Evolutionary conservation across 2,329 filamentous ascomycete genomes (phyloP).

Genomic region (Diaporthe longicolla): DNA sequence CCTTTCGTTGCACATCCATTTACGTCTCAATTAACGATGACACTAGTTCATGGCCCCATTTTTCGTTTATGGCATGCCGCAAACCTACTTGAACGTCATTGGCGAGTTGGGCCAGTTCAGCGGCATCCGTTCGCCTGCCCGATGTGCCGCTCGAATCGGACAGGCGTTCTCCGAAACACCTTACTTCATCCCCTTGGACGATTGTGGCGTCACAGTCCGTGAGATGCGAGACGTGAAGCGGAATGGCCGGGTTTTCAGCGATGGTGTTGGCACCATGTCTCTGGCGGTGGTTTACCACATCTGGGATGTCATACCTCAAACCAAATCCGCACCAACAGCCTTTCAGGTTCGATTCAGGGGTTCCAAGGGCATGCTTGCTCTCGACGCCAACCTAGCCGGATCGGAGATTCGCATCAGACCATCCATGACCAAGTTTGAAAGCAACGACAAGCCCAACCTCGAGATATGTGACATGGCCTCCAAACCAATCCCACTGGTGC

Average conservation of each 20-base stretch:
- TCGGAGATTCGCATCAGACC: conserved; percentile 72
- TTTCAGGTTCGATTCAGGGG: conserved; percentile 83
- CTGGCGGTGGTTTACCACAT: conserved; percentile 70
- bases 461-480: conserved; percentile 81
- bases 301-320: conserved; percentile 66
- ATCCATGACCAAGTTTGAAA: conserved; percentile 86
- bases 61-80: conserved; percentile 48
- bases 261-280: conserved; percentile 85
- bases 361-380: conserved; percentile 83
- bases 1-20: rapidly evolving
- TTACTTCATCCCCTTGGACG: conserved; percentile 67
- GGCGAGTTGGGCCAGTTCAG: conserved; percentile 64
- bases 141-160: conserved; percentile 71
- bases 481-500: conserved; percentile 75
- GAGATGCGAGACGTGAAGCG: conserved; percentile 65
- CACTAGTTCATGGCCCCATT: conserved; percentile 66
- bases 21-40: neutral
- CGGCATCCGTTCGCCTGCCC: conserved; percentile 66
- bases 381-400: conserved; percentile 74
- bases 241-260: conserved; percentile 76
- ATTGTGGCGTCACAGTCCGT: conserved; percentile 51
- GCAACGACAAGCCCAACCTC: conserved; percentile 66
- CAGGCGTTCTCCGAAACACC: conserved; percentile 83
- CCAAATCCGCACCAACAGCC: conserved; percentile 69
- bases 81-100: conserved; percentile 61